Evolutionary conservation across 371 early-diverging fungal genomes (phyloP), one percentile per base, ranked within the genome.

Genomic region (Mortierella sp.): DNA sequence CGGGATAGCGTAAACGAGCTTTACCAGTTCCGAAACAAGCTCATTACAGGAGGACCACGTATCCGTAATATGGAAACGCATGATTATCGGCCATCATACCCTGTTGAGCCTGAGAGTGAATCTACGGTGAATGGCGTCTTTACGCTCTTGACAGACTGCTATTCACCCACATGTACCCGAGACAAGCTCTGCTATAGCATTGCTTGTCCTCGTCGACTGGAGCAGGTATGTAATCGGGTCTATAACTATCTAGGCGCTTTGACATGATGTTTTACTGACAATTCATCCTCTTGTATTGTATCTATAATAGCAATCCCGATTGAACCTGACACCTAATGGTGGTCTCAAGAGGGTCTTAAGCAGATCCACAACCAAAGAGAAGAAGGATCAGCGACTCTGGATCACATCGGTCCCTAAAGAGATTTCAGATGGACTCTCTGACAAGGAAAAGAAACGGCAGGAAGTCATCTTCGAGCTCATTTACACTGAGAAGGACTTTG

Each of bases 391-490:
- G 41, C 68, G 86, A 48, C 74, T 90, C 24, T 90, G 90, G 90
- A 82, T 85, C 41, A 83, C 80, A 21, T 81, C 82, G 3, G 90
- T 88, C 21, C 87, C 95, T 2, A 83, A 85, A 48, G 91, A 90
- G 17, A 82, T 95, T 19, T 71, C 90, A 1, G 87, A 90, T 25
- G 86, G 88, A 3, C 86, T 92, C 0, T 85, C 92, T 5, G 76
- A 87, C 22, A 67, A 81, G 24, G 97, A 97, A 77, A 85, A 88
- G 63, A 92, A 91, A 63, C 86, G 97, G 0, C 97, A 97, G 69
- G 96, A 97, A 71, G 91, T 90, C 34, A 93, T 97, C 55, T 95
- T 90, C 80, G 97, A 97, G 80, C 63, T 96, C 54, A 91, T 97
- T 31, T 87, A 92, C 44, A 94, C 93, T 2, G 96, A 96, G 74